Evolutionary conservation across 345 rosid genomes (phyloP), one percentile per base, ranked within the genome.

Genomic region (Moricandia arvensis): DNA sequence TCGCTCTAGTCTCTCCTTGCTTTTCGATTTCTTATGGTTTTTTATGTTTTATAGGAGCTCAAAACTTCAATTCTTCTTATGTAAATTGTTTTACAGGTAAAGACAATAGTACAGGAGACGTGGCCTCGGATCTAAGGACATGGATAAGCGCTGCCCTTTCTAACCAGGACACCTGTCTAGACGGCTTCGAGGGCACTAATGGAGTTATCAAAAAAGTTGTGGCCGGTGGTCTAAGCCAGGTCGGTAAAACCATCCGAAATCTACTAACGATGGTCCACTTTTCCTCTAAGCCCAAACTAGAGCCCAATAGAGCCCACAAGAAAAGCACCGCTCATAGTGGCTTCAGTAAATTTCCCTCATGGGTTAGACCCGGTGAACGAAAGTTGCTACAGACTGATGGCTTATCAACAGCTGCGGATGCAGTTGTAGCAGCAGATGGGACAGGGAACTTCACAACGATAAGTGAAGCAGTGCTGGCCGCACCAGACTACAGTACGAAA

Each of bases 131-230:
- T 75, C 71, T 90, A 29, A 81, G 81, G 76, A 83, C 95, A 58
- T 94, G 93, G 85, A 83, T 94, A 30, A 87, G 96, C 57, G 98
- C 97, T 9, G 88, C 97, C 35, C 83, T 94, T 30, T 77, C 86
- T 10, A 85, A 91, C 68, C 90, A 88, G 58, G 90, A 87, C 78
- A 94, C 98, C 21, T 94, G 98, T 82, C 80, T 81, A 1, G 96
- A 94, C 8, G 97, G 95, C 21, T 88, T 82, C 75, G 96, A 83
- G 4, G 93, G 89, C 16, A 87, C 90, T 10, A 85, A 67, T 67
- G 71, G 89, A 68, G 16, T 87, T 12, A 85, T 83, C n/a, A 86
- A 83, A 78, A 71, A 71, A 7, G 35, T 87, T 7, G 84, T 89
- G 29, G 63, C 84, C 17, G 85, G 88, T 18, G 77, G 95, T 75